Conservation (phyloP, 2,329 filamentous ascomycete species). For the Fonsecaea multimorphosa region DNA sequence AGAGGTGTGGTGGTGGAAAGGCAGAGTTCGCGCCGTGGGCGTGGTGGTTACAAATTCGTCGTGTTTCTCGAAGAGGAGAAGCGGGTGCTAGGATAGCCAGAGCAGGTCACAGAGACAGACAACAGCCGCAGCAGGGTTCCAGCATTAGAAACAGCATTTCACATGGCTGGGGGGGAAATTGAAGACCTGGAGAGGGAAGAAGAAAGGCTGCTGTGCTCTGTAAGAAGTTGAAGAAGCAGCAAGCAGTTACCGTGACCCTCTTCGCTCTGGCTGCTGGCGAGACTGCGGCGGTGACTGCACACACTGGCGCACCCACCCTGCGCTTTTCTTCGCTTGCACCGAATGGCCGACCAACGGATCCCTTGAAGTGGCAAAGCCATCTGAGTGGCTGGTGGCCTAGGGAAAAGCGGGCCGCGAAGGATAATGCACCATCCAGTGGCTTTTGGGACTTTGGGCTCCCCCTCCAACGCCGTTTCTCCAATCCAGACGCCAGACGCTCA, state of each 20-base stretch:
- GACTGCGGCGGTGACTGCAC: conserved; percentile 20
- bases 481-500: background rate
- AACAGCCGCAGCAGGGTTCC: conserved; percentile 12
- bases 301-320: conserved; percentile 2
- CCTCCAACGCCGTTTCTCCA: conserved; percentile 19
- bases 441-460: background rate
- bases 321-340: conserved; percentile 1
- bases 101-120: conserved; percentile 4
- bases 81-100: background rate
- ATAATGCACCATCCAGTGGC: background rate
- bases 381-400: background rate
- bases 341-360: conserved; percentile 6
- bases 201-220: conserved; percentile 17
- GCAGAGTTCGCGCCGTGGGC: conserved; percentile 20
- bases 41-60: conserved; percentile 22
- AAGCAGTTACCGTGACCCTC: conserved; percentile 3
- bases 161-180: conserved; percentile 20
- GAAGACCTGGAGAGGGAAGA: conserved; percentile 6
- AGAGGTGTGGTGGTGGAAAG: conserved; percentile 14
- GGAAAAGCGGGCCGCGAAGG: conserved; percentile 8
- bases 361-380: conserved; percentile 4
- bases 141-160: conserved; percentile 25
- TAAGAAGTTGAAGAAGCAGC: background rate
- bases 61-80: conserved; percentile 13
- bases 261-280: conserved; percentile 8